These are phyloP conservation scores for Pseudomassariella vexata DNA, from an alignment of 2,329 filamentous ascomycete species.

Conservation along the genomic window DNA sequence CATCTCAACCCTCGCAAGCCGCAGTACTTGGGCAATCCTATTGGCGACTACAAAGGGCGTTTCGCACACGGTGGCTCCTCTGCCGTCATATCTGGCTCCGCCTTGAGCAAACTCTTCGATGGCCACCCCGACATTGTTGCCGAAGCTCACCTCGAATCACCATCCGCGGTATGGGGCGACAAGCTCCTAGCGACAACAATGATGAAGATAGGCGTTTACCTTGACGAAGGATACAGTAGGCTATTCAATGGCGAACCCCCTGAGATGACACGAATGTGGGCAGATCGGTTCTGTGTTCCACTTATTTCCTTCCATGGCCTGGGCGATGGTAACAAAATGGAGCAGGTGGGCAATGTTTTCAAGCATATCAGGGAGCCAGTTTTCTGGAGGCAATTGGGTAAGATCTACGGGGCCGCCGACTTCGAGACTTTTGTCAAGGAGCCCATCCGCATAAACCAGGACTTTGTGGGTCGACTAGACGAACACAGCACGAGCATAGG, in stretches of 20 bases:
- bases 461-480: constrained; percentile 46
- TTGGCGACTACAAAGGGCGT: constrained; percentile 48
- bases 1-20: constrained; percentile 41
- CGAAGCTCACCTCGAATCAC: constrained; percentile 39
- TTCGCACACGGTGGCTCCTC: constrained; percentile 54
- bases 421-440: constrained; percentile 30
- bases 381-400: constrained; percentile 45
- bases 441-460: constrained; percentile 32
- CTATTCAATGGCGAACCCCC: constrained; percentile 53
- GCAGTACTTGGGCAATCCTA: constrained; percentile 50
- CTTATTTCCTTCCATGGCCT: constrained; percentile 49
- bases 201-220: constrained; percentile 46
- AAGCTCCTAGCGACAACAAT: constrained; percentile 47
- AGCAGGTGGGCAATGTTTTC: constrained; percentile 35
- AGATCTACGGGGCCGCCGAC: constrained; percentile 37
- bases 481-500: constrained; percentile 32
- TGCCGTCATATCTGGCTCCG: constrained; percentile 44
- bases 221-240: constrained; percentile 48
- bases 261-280: constrained; percentile 39
- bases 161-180: constrained; percentile 49
- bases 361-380: constrained; percentile 31
- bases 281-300: constrained; percentile 48
- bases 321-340: constrained; percentile 38
- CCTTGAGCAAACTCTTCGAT: constrained; percentile 40
- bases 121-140: constrained; percentile 34